phyloP scores from a whole-genome alignment of 129 eudicot species.

The Tagetes patula region DNA sequence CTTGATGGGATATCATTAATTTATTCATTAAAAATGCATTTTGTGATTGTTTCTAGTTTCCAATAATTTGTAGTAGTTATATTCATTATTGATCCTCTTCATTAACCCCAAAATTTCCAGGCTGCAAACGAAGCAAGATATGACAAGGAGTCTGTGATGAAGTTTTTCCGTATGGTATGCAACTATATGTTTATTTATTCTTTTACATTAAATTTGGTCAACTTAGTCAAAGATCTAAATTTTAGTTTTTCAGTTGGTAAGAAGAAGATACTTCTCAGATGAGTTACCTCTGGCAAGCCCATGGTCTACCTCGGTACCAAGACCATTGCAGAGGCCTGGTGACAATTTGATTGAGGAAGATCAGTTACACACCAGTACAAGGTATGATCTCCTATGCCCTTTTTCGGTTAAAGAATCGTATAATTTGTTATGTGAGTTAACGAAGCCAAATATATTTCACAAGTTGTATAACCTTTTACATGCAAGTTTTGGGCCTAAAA shows the following conservation, averaged over 20 bases:
- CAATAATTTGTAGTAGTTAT: not conserved
- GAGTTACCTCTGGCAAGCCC: conserved; percentile 70
- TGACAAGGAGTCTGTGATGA: conserved; percentile 95
- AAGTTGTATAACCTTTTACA: too few relatives aligned
- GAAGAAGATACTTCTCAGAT: conserved; percentile 94
- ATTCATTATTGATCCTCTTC: not conserved
- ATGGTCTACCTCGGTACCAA: conserved; percentile 60
- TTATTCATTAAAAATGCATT: not conserved
- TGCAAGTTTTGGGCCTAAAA: too few relatives aligned
- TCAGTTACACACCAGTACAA: conserved; percentile 47
- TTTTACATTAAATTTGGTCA: not conserved
- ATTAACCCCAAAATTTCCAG: conserved; percentile 37
- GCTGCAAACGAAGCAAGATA: conserved; percentile 94
- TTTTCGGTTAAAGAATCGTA: not conserved
- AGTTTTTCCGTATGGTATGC: conserved; percentile 77
- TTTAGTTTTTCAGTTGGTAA: conserved; percentile 60
- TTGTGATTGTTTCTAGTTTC: not conserved
- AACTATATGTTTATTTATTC: not conserved
- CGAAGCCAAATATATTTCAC: too few relatives aligned
- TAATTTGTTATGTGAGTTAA: too few relatives aligned
- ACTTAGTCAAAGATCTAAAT: conserved; percentile 14
- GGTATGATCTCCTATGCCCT: conserved; percentile 41
- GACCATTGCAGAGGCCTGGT: conserved; percentile 45
- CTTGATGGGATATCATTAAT: not conserved
- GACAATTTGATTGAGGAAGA: conserved; percentile 67